Evolutionary conservation across 768 basidiomycete species (phyloP).

Genomic region (Coprinopsis marcescibilis): DNA sequence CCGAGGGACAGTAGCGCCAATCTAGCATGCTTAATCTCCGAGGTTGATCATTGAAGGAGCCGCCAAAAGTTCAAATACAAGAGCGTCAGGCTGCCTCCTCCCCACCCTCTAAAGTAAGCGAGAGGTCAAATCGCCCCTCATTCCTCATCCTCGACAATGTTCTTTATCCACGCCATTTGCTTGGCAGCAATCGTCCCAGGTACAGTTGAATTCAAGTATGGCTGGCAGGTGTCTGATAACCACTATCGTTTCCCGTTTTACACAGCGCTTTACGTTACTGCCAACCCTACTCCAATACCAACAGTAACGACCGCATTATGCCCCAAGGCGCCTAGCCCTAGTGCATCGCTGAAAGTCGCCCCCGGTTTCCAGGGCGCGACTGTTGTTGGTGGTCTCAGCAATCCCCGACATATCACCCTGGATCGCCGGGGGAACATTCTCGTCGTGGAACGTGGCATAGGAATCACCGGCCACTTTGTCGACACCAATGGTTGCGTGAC

Average conservation of each 20-base stretch:
- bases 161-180: too few species aligned
- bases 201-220: too few species aligned
- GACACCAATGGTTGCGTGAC: conserved; percentile 11
- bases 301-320: conserved; percentile 1
- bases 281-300: neutral
- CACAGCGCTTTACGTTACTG: conserved; percentile 3
- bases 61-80: too few species aligned
- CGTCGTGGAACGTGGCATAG: conserved; percentile 8
- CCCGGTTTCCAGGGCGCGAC: conserved; percentile 6
- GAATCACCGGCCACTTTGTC: conserved; percentile 10
- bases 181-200: too few species aligned
- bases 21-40: too few species aligned
- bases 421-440: conserved; percentile 11
- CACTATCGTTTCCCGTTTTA: conserved; percentile 3
- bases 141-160: too few species aligned
- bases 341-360: conserved; percentile 3
- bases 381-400: conserved; percentile 8
- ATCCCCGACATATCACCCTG: conserved; percentile 9
- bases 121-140: too few species aligned
- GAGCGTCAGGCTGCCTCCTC: too few species aligned
- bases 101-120: too few species aligned
- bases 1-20: too few species aligned
- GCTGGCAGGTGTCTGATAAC: neutral
- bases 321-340: conserved; percentile 4
- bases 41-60: too few species aligned